Conservation (phyloP, 2,329 filamentous ascomycete genomes). For the Fusarium nanum region DNA sequence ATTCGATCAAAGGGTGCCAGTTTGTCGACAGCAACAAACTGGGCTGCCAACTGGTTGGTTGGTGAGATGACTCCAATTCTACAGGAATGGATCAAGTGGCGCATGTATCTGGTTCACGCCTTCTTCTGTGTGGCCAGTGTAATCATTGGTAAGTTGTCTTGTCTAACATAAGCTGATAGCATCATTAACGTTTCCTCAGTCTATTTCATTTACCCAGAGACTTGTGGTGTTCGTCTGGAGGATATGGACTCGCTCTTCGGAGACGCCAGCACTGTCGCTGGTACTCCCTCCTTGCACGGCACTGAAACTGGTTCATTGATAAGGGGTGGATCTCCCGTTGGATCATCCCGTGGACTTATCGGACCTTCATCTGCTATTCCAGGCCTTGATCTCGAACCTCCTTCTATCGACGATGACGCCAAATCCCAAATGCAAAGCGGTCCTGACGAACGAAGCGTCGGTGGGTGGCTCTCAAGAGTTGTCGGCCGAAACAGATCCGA, state of each 20-base stretch:
- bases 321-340: slow-evolving; percentile 76
- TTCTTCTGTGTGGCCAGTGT: slow-evolving; percentile 98
- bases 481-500: slow-evolving; percentile 55
- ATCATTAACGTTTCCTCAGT: slow-evolving; percentile 66
- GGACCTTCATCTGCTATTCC: slow-evolving; percentile 78
- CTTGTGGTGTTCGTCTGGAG: slow-evolving; percentile 91
- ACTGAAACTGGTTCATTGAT: slow-evolving; percentile 87
- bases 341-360: slow-evolving; percentile 73
- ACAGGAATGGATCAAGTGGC: slow-evolving; percentile 92
- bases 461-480: slow-evolving; percentile 62
- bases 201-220: slow-evolving; percentile 97
- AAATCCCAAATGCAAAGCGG: slow-evolving; percentile 56
- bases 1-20: slow-evolving; percentile 97
- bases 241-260: slow-evolving; percentile 97
- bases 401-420: slow-evolving; percentile 66
- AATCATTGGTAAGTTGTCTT: slow-evolving; percentile 84
- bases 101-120: slow-evolving; percentile 92
- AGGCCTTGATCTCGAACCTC: slow-evolving; percentile 83
- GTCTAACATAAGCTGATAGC: slow-evolving; percentile 31
- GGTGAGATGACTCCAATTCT: slow-evolving; percentile 94
- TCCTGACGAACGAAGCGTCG: slow-evolving; percentile 57
- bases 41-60: slow-evolving; percentile 98
- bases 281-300: slow-evolving; percentile 79
- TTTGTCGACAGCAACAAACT: slow-evolving; percentile 95
- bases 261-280: slow-evolving; percentile 85